Base-by-base conservation (phyloP, 495 filamentous ascomycete species). In the Lasiosphaeria ovina region DNA sequence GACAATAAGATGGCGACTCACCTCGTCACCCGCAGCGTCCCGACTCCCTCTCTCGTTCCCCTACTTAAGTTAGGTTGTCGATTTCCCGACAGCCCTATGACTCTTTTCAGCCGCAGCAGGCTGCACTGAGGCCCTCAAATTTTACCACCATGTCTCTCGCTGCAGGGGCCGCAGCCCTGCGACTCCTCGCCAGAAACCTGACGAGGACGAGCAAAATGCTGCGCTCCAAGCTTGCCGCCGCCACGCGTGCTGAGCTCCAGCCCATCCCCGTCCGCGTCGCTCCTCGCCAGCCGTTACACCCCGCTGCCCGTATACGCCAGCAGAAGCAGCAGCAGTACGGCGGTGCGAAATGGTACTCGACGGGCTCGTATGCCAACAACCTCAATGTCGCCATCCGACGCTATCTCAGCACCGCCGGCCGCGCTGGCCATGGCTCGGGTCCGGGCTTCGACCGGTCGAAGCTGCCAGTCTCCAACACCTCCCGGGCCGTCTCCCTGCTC, bases 221-320 rank as follows among this genome's bases (percentile, higher is more conserved):
- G 58, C 83, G 82, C 66, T 76, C 78, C 58, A 88, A 86, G 67
- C 57, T 92, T 61, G 76, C 82, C 55, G 79, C 81, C 62, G 76
- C 80, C 31, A 67, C 80, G 12, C 79, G 81, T 56, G 64, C 67
- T 54, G 76, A 79, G 54, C 69, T 83, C 64, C 79, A 83, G 67
- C 81, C 77, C 63, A 72, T 79, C 56, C 67, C 74, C 62, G 72
- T 79, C 55, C 79, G 79, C 61, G 80, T 74, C 65, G 59, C 76
- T 31, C 79, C 74, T 68, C 80, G 83, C 58, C 90, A 93, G 60
- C 89, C 91, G 24, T 77, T 93, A 66, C 86, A 89, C 68, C 88
- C 84, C 4, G 76, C 78, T 32, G 91, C 90, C 7, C 81, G 83
- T 49, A 84, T 94, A 55, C 87, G 87, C 56, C 88, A 91, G 70